Conservation (phyloP, 176 grass and related monocot genomes). For the Phragmites australis region DNA sequence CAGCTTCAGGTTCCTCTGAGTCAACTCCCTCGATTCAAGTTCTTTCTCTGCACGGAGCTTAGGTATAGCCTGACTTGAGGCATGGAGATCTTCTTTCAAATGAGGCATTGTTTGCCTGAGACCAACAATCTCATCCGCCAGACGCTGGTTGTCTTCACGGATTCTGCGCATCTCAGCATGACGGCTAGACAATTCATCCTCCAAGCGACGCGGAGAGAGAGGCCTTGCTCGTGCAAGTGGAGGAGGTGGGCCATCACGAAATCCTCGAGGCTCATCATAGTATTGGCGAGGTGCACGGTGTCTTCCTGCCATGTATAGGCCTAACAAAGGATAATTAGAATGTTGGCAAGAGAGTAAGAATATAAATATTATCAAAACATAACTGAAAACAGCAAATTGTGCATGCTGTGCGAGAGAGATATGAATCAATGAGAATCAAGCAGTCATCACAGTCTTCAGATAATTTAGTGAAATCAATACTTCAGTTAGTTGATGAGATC, state of each 20-base stretch:
- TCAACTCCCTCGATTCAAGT: constrained; percentile 57
- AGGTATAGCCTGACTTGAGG: constrained; percentile 51
- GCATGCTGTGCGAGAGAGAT: not conserved
- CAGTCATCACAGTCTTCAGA: not conserved
- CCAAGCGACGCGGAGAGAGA: constrained; percentile 45
- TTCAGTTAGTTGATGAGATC: not conserved
- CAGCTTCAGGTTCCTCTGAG: constrained; percentile 62
- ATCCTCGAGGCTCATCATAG: constrained; percentile 39
- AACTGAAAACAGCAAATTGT: not conserved
- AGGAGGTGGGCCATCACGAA: constrained; percentile 45
- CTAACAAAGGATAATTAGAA: constrained; percentile 40
- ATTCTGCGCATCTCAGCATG: constrained; percentile 53
- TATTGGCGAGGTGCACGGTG: constrained; percentile 37
- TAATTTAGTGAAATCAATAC: not conserved
- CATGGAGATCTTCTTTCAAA: constrained; percentile 52
- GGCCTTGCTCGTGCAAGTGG: constrained; percentile 36
- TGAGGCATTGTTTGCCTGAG: constrained; percentile 41
- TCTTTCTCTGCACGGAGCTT: constrained; percentile 69
- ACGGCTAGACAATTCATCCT: constrained; percentile 50
- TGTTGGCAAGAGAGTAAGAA: not conserved
- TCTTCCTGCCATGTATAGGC: constrained; percentile 59
- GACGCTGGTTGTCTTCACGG: constrained; percentile 49
- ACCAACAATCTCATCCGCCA: constrained; percentile 54
- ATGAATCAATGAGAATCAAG: not conserved
- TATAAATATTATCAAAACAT: not conserved